phyloP scores from a whole-genome alignment of 495 filamentous ascomycete species.

The Beverwykella pulmonaria region DNA sequence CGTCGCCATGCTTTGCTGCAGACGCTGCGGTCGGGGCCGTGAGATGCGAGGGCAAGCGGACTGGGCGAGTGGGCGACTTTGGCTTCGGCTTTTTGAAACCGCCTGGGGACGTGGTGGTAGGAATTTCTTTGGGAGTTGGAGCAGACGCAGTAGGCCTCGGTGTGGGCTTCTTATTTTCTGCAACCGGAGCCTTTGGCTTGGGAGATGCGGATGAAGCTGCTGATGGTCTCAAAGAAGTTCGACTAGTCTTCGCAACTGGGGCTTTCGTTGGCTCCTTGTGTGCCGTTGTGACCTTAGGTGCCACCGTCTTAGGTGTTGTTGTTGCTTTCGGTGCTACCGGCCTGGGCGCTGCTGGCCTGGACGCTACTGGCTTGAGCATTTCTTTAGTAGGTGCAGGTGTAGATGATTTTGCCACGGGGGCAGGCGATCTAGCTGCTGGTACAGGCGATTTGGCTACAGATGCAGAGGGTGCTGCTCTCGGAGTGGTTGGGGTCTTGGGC shows the following conservation, averaged over 20 bases:
- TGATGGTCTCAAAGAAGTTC: slow-evolving; percentile 23
- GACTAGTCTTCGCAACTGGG: slow-evolving; percentile 24
- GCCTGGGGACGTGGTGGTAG: slow-evolving; percentile 30
- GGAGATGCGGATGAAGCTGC: slow-evolving; percentile 12
- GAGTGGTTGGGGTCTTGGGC: slow-evolving; percentile 35
- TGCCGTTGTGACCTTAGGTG: neutral
- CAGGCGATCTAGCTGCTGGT: neutral
- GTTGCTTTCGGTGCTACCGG: neutral
- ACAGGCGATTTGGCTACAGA: slow-evolving; percentile 13
- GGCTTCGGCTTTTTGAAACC: slow-evolving; percentile 43
- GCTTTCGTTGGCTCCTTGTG: slow-evolving; percentile 19
- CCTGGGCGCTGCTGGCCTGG: neutral
- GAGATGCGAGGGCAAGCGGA: slow-evolving; percentile 46
- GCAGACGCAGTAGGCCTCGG: slow-evolving; percentile 9
- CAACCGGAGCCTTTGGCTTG: slow-evolving; percentile 26
- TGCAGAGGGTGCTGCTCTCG: slow-evolving; percentile 19
- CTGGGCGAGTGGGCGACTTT: slow-evolving; percentile 46
- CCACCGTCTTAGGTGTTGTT: neutral
- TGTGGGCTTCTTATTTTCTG: slow-evolving; percentile 23
- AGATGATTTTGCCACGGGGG: slow-evolving; percentile 9
- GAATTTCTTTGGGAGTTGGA: slow-evolving; percentile 35
- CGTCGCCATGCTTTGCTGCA: slow-evolving; percentile 44
- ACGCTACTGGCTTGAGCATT: neutral
- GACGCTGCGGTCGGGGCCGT: slow-evolving; percentile 48
- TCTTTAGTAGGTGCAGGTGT: slow-evolving; percentile 2